A percentile compares a stretch with the other conserved stretches of the same genome.
phyloP scores from a whole-genome alignment of 2,329 filamentous ascomycete species.

The Teratosphaeria pseudoeucalypti region DNA sequence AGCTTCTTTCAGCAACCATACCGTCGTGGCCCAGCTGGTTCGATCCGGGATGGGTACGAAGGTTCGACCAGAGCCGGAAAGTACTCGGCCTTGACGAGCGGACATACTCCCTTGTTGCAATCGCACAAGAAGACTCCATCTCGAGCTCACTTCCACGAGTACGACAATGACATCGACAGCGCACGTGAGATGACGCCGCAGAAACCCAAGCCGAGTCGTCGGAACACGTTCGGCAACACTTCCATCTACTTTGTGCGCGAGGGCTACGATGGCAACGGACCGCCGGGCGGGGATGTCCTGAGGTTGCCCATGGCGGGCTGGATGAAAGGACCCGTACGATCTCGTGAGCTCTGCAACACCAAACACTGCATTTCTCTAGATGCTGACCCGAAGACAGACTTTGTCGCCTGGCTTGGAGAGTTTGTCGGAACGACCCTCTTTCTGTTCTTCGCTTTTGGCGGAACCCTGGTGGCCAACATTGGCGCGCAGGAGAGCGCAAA shows the following conservation, averaged over 20 bases:
- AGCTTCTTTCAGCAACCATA: not conserved
- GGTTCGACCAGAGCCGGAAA: not conserved
- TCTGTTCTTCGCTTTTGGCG: slow-evolving; percentile 26
- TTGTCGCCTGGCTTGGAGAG: slow-evolving; percentile 19
- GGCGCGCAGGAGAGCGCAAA: slow-evolving; percentile 8
- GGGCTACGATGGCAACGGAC: not conserved
- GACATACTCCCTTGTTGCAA: not conserved
- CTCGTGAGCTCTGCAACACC: not conserved
- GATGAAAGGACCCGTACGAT: not conserved
- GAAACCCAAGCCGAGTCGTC: not conserved
- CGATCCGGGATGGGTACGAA: not conserved
- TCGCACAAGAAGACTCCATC: not conserved
- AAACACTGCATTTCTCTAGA: not conserved
- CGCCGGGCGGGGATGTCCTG: not conserved
- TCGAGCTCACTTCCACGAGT: not conserved
- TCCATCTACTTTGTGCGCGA: slow-evolving; percentile 2
- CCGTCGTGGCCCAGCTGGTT: not conserved
- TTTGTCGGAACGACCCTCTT: slow-evolving; percentile 28
- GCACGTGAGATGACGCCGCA: not conserved
- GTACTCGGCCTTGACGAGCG: not conserved
- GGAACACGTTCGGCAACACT: not conserved
- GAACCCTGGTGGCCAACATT: slow-evolving; percentile 12
- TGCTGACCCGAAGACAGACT: slow-evolving; percentile 7
- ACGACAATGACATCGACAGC: not conserved
- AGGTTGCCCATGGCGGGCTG: not conserved